Evolutionary conservation across 352 stramenopile genomes (phyloP).

Genomic region (Lagenidium giganteum): DNA sequence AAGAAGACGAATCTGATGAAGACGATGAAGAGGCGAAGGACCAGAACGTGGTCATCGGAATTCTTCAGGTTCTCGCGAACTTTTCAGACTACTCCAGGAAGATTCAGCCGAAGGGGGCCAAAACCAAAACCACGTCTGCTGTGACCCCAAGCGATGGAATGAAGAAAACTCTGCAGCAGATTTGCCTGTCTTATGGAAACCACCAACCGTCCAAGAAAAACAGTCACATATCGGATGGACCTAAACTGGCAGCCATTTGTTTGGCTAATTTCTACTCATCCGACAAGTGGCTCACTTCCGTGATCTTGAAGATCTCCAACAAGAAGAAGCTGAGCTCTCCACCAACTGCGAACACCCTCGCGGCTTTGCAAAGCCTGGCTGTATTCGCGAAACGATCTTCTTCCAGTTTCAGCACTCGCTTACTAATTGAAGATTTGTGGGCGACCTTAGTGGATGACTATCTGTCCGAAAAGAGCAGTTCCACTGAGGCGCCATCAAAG

Average conservation of each 20-base stretch:
- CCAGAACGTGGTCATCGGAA: constrained; percentile 38
- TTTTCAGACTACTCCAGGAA: constrained; percentile 45
- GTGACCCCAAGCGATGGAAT: constrained; percentile 25
- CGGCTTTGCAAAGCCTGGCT: constrained; percentile 52
- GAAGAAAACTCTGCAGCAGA: constrained; percentile 35
- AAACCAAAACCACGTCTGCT: constrained; percentile 7
- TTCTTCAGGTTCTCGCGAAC: constrained; percentile 45
- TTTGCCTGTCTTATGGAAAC: too few species aligned
- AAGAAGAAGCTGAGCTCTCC: constrained; percentile 35
- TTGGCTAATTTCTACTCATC: constrained; percentile 58
- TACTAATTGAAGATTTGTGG: too few species aligned
- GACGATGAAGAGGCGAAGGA: constrained; percentile 20
- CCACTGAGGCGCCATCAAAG: constrained; percentile 4
- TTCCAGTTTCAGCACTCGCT: too few species aligned
- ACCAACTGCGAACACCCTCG: constrained; percentile 14
- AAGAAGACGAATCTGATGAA: constrained; percentile 25
- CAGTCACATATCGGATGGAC: too few species aligned
- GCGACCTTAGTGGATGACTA: constrained; percentile 33
- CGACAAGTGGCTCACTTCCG: too few species aligned
- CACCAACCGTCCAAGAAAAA: too few species aligned
- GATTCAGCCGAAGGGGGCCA: too few species aligned
- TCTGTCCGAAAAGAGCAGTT: constrained; percentile 17
- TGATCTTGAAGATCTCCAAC: constrained; percentile 46
- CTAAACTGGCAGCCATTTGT: constrained; percentile 41
- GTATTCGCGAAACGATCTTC: constrained; percentile 62